phyloP scores from a whole-genome alignment of 2,329 filamentous ascomycete species.

The Nigrospora sphaerica region DNA sequence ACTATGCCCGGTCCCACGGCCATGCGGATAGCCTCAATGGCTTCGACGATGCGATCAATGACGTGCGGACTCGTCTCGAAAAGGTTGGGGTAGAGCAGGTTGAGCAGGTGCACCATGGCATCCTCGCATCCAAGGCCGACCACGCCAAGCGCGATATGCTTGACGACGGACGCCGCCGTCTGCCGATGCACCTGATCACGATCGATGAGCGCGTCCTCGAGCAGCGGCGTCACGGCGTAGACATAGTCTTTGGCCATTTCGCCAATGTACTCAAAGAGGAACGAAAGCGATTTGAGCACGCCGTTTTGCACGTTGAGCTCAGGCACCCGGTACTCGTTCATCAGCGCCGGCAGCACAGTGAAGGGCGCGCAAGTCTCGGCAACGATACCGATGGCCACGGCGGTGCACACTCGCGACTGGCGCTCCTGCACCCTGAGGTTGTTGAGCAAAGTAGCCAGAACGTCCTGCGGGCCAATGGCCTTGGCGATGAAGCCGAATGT shows the following conservation, averaged over 20 bases:
- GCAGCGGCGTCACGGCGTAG: constrained; percentile 89
- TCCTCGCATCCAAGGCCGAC: constrained; percentile 96
- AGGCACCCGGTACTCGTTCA: constrained; percentile 98
- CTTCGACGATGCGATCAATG: constrained; percentile 95
- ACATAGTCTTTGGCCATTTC: constrained; percentile 99
- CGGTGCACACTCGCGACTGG: constrained; percentile 96
- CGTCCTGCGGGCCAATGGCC: constrained; percentile 95
- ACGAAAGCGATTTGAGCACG: constrained; percentile 92
- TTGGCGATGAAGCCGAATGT: constrained; percentile 99
- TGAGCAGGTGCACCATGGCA: constrained; percentile 95
- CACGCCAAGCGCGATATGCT: constrained; percentile 96
- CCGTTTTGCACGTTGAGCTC: constrained; percentile 99
- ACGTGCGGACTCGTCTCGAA: constrained; percentile 98
- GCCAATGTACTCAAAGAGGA: constrained; percentile 98
- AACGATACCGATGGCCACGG: constrained; percentile 96
- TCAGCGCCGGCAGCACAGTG: constrained; percentile 93
- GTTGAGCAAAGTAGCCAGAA: constrained; percentile 89
- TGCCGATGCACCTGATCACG: constrained; percentile 97
- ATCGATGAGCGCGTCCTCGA: constrained; percentile 96
- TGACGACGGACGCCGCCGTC: constrained; percentile 92
- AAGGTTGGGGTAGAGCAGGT: constrained; percentile 91
- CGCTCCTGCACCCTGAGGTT: constrained; percentile 96
- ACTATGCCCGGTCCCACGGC: constrained; percentile 87
- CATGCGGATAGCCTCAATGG: constrained; percentile 91
- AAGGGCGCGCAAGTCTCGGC: constrained; percentile 98